Evolutionary conservation across 163 green algal species (phyloP).

Genomic region (Scenedesmus sp.): DNA sequence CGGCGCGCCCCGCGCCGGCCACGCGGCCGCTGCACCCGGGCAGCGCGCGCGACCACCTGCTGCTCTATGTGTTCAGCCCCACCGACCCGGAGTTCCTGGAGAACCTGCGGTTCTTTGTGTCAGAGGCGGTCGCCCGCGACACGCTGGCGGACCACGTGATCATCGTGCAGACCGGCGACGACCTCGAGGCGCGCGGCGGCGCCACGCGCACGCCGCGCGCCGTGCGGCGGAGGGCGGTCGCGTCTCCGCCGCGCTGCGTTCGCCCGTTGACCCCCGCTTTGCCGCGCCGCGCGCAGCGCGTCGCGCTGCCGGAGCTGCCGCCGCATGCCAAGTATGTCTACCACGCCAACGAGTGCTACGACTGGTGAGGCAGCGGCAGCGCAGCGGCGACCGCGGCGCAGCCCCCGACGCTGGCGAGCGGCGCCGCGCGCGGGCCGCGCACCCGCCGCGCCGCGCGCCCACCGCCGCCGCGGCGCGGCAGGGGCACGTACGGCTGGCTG

Average conservation of each 20-base stretch:
- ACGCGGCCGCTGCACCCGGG: too few relatives aligned
- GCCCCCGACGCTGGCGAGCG: too few relatives aligned
- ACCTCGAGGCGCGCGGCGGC: too few relatives aligned
- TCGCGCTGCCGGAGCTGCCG: conserved; percentile 37
- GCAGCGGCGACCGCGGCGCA: too few relatives aligned
- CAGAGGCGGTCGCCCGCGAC: conserved; percentile 55
- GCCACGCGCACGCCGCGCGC: too few relatives aligned
- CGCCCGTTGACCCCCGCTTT: not conserved
- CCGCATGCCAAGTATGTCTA: conserved; percentile 43
- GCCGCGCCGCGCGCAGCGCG: conserved; percentile 21
- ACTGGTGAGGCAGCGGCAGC: too few relatives aligned
- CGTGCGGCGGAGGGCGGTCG: too few relatives aligned
- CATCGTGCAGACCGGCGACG: conserved; percentile 46
- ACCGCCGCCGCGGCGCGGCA: too few relatives aligned
- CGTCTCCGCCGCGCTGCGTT: not conserved
- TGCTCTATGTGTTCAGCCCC: conserved; percentile 68
- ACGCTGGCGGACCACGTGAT: conserved; percentile 63
- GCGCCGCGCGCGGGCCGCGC: too few relatives aligned
- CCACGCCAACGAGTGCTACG: conserved; percentile 50
- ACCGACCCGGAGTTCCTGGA: conserved; percentile 65
- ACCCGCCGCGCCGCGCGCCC: too few relatives aligned
- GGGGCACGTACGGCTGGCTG: conserved; percentile 43
- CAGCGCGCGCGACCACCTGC: conserved; percentile 45
- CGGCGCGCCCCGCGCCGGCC: too few relatives aligned
- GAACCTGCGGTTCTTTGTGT: conserved; percentile 69